A percentile compares a stretch with the other conserved stretches of the same genome.
Evolutionary conservation across 805 yeast genomes (phyloP).

Genomic region (Wickerhamomyces tratensis): DNA sequence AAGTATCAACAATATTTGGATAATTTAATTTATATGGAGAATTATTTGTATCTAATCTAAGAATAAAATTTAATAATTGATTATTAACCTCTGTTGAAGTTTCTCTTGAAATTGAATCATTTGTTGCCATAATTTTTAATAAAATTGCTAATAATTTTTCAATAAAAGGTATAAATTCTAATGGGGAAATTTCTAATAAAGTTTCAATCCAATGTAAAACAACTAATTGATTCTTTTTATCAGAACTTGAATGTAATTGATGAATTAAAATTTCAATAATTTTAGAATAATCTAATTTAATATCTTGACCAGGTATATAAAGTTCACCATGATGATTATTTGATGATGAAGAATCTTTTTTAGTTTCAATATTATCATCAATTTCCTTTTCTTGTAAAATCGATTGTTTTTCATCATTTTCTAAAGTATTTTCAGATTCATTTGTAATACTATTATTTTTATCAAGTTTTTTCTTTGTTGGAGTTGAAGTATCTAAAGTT

Average conservation of each 20-base stretch:
- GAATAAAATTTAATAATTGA: constrained; percentile 40
- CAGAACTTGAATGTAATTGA: constrained; percentile 58
- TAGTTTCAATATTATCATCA: background rate
- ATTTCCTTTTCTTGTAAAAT: no score
- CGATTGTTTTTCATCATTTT: background rate
- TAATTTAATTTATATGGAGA: constrained; percentile 28
- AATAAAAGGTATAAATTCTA: constrained; percentile 60
- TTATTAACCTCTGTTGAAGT: constrained; percentile 49
- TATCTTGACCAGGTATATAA: constrained; percentile 72
- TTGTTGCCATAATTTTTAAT: constrained; percentile 51
- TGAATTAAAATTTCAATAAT: constrained; percentile 77
- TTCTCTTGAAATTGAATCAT: constrained; percentile 38
- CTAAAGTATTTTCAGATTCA: background rate
- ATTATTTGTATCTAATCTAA: constrained; percentile 10
- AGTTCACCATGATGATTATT: constrained; percentile 36
- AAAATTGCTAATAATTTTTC: constrained; percentile 68
- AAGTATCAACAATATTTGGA: constrained; percentile 54
- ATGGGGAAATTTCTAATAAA: constrained; percentile 63
- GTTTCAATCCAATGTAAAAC: constrained; percentile 78
- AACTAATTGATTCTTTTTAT: constrained; percentile 67
- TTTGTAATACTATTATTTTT: no score
- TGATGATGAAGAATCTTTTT: background rate
- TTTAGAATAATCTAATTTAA: constrained; percentile 68
- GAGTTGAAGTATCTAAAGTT: constrained; percentile 13
- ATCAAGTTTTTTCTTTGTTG: constrained; percentile 13